Base-by-base conservation (phyloP, 2,329 filamentous ascomycete genomes). In the Microdochium nivale region DNA sequence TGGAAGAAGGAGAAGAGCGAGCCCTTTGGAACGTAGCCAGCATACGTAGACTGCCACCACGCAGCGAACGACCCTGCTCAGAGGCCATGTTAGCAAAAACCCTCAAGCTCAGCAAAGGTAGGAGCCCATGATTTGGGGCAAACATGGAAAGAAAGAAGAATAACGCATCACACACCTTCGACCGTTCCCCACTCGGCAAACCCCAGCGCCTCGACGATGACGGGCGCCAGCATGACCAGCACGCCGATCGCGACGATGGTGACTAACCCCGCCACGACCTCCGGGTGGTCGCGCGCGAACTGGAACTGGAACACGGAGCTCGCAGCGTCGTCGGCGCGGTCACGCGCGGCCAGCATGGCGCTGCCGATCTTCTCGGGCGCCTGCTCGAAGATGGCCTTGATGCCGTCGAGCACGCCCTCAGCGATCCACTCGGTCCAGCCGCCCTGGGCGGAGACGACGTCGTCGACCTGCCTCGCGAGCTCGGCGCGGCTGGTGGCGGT, bases 1-100 rank as follows among this genome's bases (percentile, higher is more conserved):
- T 74, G 70, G 30, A 74, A 66, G 49, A 63, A 74, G 2, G 65
- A 64, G 53, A 72, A 71, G n/a, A 74, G 54, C 3, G 70, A 69
- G 0, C 61, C 62, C 52, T 67, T 67, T 1, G 70, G 67, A 49
- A 74, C 68, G 47, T 64, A 64, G 1, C 69, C 70, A 2, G 57
- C 59, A 56, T 72, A 73, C 1, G 50, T 55, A 0, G 61, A 53
- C 56, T 72, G 66, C 68, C 70, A 74, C 54, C 53, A 58, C 1
- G 70, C 64, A 14, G 71, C 72, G 50, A 72, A 73, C 2, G 62
- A 60, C 5, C 61, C 62, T 59, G 56, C 56, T 14, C 40, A 25
- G 4, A 25, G 13, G 4, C 24, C 24, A 43, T 35, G 19, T 44
- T 19, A 44, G 40, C 30, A 51, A n/a, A n/a, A n/a, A n/a, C n/a